Evolutionary conservation across 2,329 filamentous ascomycete genomes (phyloP), one percentile per base, ranked within the genome.

Genomic region (Sclerotiophoma versabilis): DNA sequence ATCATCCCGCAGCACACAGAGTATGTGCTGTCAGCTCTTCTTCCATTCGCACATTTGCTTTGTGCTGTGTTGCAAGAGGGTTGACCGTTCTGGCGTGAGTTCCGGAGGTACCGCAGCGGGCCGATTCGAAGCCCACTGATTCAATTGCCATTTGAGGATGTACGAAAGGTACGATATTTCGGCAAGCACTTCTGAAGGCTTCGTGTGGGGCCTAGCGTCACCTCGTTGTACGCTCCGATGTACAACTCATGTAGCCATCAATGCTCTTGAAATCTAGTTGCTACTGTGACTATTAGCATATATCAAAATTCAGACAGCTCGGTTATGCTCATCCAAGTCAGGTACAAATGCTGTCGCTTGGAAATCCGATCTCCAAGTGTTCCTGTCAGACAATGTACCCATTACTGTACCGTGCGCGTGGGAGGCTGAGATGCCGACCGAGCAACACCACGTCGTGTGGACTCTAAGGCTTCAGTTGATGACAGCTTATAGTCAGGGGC

Each of bases 141-240:
- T 11, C 26, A 26, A 36, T 23, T 39, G 41, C 22, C 41, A 14
- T 26, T 42, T 26, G 5, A 19, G 45, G 45, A 34, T 54, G 51
- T 54, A 54, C 51, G 51, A 39, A 4, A 10, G 36, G 51, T 54
- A 54, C 51, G 51, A 54, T 27, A 39, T 34, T 30, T 25, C 10
- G 12, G 22, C 1, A 39, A 1, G 19, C 42, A 23, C 15, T 15
- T 12, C 30, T 5, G 7, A 4, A 3, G 22, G 6, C 12, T 11
- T 25, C n/a, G 9, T 10, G 19, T 11, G 10, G 8, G 7, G 17
- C n/a, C 45, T 37, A 20, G 2, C n/a, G 22, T 15, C 20, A 10
- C 26, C 20, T 38, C 12, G n/a, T 19, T 45, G 33, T 45, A 39
- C 51, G n/a, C 26, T 32, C 11, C 27, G 11, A 33, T 39, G 41